Evolutionary conservation across 805 yeast species (phyloP).

Genomic region (Nakazawaea laoshanensis): DNA sequence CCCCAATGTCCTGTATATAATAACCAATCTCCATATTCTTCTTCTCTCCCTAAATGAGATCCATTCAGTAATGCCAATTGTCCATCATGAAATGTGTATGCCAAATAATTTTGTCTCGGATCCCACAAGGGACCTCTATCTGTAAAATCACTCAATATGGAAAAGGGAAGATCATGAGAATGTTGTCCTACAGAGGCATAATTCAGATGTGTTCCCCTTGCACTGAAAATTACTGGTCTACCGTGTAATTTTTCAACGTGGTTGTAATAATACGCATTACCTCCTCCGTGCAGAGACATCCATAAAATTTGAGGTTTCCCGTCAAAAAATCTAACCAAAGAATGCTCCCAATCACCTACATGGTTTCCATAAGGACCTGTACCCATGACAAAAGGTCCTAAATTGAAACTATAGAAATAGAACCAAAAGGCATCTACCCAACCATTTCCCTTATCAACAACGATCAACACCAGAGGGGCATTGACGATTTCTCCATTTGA

Average conservation of each 20-base stretch:
- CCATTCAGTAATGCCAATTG: conserved; percentile 37
- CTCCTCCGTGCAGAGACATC: conserved; percentile 99
- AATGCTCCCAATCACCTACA: conserved; percentile 98
- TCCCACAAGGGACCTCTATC: conserved; percentile 97
- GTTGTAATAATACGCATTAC: conserved; percentile 77
- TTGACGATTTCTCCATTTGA: conserved; percentile 60
- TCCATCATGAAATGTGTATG: conserved; percentile 69
- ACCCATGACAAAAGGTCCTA: conserved; percentile 97
- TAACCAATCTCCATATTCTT: conserved; percentile 67
- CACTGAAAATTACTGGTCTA: conserved; percentile 78
- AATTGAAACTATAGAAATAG: conserved; percentile 86
- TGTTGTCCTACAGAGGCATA: conserved; percentile 95
- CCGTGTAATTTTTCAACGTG: conserved; percentile 58
- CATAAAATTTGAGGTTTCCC: conserved; percentile 80
- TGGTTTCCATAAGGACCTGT: conserved; percentile 96
- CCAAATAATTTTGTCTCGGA: conserved; percentile 73
- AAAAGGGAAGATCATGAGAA: conserved; percentile 90
- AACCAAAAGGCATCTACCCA: conserved; percentile 97
- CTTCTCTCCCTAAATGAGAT: conserved; percentile 44
- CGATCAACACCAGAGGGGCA: conserved; percentile 77
- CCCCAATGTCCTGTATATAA: conserved; percentile 85
- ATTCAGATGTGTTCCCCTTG: conserved; percentile 96
- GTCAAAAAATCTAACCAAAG: conserved; percentile 72
- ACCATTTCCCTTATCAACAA: conserved; percentile 89
- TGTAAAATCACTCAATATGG: conserved; percentile 84